Evolutionary conservation across 257 asterid species (phyloP), one percentile per base, ranked within the genome.

Genomic region (Marsdenia floribunda): DNA sequence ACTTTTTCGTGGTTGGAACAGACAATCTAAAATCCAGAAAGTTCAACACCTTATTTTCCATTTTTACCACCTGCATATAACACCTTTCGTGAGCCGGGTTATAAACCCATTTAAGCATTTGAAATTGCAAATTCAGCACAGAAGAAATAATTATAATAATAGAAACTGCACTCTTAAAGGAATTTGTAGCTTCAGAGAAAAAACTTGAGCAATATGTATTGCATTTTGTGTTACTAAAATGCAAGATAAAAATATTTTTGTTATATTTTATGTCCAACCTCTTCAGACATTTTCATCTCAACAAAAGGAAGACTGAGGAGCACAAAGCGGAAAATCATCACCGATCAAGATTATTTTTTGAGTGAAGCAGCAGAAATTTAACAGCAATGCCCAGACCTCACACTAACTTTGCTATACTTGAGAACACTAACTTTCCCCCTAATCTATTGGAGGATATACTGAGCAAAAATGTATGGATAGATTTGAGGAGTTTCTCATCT

Each of bases 1-100:
- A 93, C 83, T 88, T 96, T 82, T 96, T 93, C 11, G 93, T 82
- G 61, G 97, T 96, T 44, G 99, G 99, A 77, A 84, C 85, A 64
- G 96, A 87, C 69, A 96, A 75, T 75, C 85, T 97, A 83, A 93
- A 96, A 66, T 82, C 88, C 90, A 93, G 68, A 69, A 60, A 68
- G 82, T 88, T 95, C 77, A 95, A 84, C 76, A 92, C 87, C 3
- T 77, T 77, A 76, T 91, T 88, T 85, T 95, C 99, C 96, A 89
- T 89, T 77, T 78, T 76, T 72, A 92, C 93, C 19, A 95, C 97
- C 98, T 93, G 93, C 68, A 85, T 52, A 53, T 9, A 76, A 81
- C 73, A 68, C 16, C 19, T 24, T 29, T 53, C 8, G 65, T 78
- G 50, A 82, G 79, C 55, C 40, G 22, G 52, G 42, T 44, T 35